These are phyloP conservation scores for Mycena belliarum DNA, from an alignment of 768 basidiomycete species.

Conservation along the genomic window DNA sequence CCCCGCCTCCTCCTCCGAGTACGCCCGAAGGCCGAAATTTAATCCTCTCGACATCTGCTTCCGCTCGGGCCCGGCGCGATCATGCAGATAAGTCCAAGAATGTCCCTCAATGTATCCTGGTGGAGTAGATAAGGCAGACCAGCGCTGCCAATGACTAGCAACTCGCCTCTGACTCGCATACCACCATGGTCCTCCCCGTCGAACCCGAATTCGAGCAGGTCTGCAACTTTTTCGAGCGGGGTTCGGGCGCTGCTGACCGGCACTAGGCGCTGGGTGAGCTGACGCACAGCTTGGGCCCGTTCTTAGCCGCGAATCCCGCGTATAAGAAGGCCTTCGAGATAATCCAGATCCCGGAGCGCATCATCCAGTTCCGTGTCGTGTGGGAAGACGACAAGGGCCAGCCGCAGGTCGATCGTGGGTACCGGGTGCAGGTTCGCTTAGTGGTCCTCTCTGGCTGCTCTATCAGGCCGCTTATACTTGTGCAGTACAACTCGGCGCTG, in stretches of 20 bases:
- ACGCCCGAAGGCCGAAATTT: neutral
- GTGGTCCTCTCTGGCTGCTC: neutral
- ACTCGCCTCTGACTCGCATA: no score
- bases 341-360: constrained; percentile 56
- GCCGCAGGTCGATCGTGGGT: constrained; percentile 71
- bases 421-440: constrained; percentile 63
- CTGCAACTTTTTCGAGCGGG: constrained; percentile 5
- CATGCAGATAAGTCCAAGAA: neutral
- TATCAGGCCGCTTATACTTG: neutral
- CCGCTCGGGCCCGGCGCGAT: neutral
- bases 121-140: constrained; percentile 6
- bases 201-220: constrained; percentile 76
- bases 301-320: constrained; percentile 65
- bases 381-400: constrained; percentile 75
- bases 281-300: constrained; percentile 58
- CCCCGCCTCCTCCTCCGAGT: neutral
- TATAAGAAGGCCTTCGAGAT: constrained; percentile 70
- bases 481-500: constrained; percentile 72
- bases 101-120: neutral
- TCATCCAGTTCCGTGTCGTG: constrained; percentile 70
- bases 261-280: constrained; percentile 65
- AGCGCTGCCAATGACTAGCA: neutral
- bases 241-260: no score
- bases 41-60: neutral
- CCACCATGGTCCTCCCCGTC: constrained; percentile 43